These are phyloP conservation scores for Chrysanthemum seticuspe DNA, from an alignment of 129 eudicot species.

Conservation along the genomic window DNA sequence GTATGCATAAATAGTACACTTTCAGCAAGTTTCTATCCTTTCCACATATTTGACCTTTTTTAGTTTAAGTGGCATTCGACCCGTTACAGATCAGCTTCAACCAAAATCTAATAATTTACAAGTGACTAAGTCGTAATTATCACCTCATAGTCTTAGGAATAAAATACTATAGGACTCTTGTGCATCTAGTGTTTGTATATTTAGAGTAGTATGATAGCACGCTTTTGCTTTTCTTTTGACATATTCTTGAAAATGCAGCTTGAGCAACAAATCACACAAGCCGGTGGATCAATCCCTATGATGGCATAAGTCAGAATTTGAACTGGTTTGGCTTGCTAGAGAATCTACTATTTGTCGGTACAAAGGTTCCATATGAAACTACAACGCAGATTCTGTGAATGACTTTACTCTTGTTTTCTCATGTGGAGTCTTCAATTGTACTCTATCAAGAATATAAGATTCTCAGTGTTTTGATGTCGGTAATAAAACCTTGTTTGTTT, in stretches of 20 bases:
- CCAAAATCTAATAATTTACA: too few species aligned
- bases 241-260: slow-evolving; percentile 37
- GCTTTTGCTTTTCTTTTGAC: slow-evolving; percentile 1
- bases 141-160: too few species aligned
- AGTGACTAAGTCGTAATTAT: too few species aligned
- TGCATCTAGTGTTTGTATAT: too few species aligned
- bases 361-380: slow-evolving; percentile 19
- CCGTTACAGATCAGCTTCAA: too few species aligned
- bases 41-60: too few species aligned
- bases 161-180: not conserved
- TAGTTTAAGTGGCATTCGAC: too few species aligned
- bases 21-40: too few species aligned
- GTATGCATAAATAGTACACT: too few species aligned
- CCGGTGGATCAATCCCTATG: slow-evolving; percentile 65
- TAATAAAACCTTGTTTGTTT: not conserved
- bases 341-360: slow-evolving; percentile 4
- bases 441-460: not conserved
- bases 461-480: not conserved
- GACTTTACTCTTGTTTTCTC: not conserved
- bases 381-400: slow-evolving; percentile 17
- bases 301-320: slow-evolving; percentile 29
- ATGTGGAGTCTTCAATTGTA: not conserved
- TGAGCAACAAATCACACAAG: slow-evolving; percentile 67
- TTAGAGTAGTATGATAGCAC: not conserved
- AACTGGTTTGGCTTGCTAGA: slow-evolving; percentile 2